Evolutionary conservation across 805 yeast species (phyloP), one percentile per base, ranked within the genome.

Genomic region (Cyberlindnera xylosilytica): DNA sequence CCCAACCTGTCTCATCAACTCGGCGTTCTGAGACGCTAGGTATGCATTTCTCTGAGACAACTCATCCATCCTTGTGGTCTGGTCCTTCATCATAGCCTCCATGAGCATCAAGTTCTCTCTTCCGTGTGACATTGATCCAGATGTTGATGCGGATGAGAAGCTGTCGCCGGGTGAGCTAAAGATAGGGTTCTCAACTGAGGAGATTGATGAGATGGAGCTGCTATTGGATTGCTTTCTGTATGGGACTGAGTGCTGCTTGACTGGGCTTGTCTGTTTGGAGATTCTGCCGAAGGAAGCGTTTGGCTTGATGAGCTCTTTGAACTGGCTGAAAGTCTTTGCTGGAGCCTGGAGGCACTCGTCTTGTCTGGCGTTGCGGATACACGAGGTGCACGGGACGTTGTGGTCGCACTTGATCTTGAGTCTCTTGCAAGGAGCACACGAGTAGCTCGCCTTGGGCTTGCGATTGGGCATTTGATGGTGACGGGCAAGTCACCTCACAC

Each of bases 381-480:
- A 53, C 12, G 47, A 42, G 15, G 49, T 20, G 27, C 57, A 53
- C 2, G 57, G 57, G 5, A 46, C 39, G 18, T 26, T 20, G 37
- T 50, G 53, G 28, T 50, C 53, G 36, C 57, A 50, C 27, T 44
- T 47, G 40, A 45, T 41, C 40, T 50, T 50, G 23, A 50, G 44
- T 10, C 54, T 18, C 23, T 41, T 46, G 34, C 57, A 53, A 1
- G 51, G 49, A 6, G 46, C 49, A 40, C 57, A 53, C 3, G 56
- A 36, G 30, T 43, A 49, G 28, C 47, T 42, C 11, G 46, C 34
- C 42, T 52, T 50, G 6, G 46, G 45, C 24, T 42, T 49, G 20
- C 52, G 38, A 18, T 37, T 38, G 22, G 46, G 24, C 47, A 39
- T 37, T 6, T 13, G n/a, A 12, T 13, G 29, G n/a, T n/a, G n/a